phyloP scores from a whole-genome alignment of 2,329 filamentous ascomycete species.

The Claviceps purpurea region DNA sequence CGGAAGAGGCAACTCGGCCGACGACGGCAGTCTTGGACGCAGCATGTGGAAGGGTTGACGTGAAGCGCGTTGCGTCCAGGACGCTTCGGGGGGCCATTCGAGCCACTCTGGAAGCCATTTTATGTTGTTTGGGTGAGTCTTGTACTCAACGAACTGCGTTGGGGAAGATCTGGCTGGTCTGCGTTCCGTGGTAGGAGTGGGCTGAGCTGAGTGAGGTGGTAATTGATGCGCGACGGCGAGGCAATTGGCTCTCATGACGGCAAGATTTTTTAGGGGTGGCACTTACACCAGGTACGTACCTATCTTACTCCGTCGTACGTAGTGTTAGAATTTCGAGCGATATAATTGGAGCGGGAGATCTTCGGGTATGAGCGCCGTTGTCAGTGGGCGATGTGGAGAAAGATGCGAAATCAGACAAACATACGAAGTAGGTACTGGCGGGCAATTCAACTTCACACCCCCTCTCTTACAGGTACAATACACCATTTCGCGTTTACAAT shows the following conservation, averaged over 20 bases:
- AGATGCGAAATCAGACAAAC: too few relatives aligned
- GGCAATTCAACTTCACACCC: too few relatives aligned
- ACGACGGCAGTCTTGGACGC: slow-evolving; percentile 41
- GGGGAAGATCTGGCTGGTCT: neutral
- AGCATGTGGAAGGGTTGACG: slow-evolving; percentile 45
- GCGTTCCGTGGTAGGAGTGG: neutral
- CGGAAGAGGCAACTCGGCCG: slow-evolving; percentile 13
- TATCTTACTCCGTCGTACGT: neutral
- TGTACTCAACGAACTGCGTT: too few relatives aligned
- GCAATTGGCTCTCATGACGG: neutral
- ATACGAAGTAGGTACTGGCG: too few relatives aligned
- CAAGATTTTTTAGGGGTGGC: slow-evolving; percentile 20
- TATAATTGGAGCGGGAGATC: slow-evolving; percentile 24
- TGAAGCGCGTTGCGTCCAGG: slow-evolving; percentile 65
- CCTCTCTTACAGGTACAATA: too few relatives aligned
- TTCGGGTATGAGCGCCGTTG: slow-evolving; percentile 13
- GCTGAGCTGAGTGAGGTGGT: too few relatives aligned
- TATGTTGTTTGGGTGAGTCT: slow-evolving; percentile 1
- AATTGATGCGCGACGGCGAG: neutral
- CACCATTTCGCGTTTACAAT: too few relatives aligned
- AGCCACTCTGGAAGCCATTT: slow-evolving; percentile 30
- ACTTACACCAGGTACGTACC: neutral
- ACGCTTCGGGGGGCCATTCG: slow-evolving; percentile 51
- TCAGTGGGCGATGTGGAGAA: too few relatives aligned
- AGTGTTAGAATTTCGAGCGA: slow-evolving; percentile 14